A percentile compares a stretch with the other conserved stretches of the same genome.
These are phyloP conservation scores for Hondaea fermentalgiana DNA, from an alignment of 108 stramenopile species.

Conservation along the genomic window DNA sequence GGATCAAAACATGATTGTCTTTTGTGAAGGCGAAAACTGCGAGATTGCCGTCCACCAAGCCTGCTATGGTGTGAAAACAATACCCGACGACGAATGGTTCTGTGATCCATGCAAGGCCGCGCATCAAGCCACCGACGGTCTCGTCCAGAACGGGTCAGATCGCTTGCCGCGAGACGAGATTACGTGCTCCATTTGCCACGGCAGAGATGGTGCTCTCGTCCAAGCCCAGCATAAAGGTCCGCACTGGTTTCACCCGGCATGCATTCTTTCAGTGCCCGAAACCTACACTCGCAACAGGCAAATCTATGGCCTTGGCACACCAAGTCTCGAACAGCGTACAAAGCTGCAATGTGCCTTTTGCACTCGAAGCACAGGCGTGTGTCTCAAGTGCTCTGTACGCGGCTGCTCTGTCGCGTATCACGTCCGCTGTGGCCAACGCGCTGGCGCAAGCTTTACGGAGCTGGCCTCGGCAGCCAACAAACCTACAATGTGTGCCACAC, in stretches of 20 bases:
- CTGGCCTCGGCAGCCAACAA: not conserved
- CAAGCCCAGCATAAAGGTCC: not conserved
- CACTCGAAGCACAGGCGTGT: not conserved
- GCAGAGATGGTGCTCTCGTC: not conserved
- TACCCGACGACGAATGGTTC: constrained; percentile 33
- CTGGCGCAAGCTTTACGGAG: not conserved
- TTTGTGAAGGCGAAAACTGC: constrained; percentile 20
- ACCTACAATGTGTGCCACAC: not conserved
- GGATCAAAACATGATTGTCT: constrained; percentile 19
- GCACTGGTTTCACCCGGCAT: not conserved
- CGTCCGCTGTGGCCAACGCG: not conserved
- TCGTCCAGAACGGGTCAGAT: not conserved
- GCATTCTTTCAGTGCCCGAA: not conserved
- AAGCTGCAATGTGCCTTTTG: not conserved
- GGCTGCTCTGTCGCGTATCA: not conserved
- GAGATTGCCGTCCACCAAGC: constrained; percentile 26
- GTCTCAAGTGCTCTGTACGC: not conserved
- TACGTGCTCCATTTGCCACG: not conserved
- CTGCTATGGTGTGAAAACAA: not conserved
- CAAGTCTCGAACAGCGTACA: not conserved
- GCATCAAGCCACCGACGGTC: not conserved
- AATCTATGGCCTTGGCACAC: not conserved
- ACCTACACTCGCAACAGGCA: not conserved
- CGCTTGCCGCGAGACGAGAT: not conserved
- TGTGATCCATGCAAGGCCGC: constrained; percentile 17